phyloP scores from a whole-genome alignment of 1,284 basidiomycete genomes.

The Tetrapyrgos nigripes region DNA sequence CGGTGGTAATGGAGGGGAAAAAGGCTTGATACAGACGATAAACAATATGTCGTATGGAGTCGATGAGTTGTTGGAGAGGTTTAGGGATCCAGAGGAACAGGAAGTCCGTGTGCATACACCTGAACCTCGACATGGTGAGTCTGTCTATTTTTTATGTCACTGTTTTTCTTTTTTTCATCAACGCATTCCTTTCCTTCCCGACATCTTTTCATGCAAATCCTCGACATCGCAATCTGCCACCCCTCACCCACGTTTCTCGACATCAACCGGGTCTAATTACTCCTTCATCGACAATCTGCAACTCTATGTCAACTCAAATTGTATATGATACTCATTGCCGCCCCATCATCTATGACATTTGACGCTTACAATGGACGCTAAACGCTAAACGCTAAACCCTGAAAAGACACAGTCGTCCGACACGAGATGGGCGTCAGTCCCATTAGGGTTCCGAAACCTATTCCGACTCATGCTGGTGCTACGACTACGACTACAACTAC shows the following conservation, averaged over 20 bases:
- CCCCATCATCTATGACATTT: no score
- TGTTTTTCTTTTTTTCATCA: neutral
- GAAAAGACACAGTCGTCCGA: neutral
- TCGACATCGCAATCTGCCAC: no score
- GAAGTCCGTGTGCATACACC: neutral
- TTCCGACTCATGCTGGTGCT: no score
- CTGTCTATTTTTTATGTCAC: neutral
- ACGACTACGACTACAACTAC: no score
- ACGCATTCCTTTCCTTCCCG: neutral
- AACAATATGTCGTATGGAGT: neutral
- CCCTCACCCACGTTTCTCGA: no score
- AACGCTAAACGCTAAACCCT: no score
- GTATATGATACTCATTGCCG: no score
- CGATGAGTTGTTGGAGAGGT: slow-evolving; percentile 11
- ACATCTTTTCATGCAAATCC: no score
- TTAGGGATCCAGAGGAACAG: neutral
- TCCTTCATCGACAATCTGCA: no score
- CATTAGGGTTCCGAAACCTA: neutral
- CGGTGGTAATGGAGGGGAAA: neutral
- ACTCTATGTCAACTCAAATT: no score
- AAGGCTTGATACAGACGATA: slow-evolving; percentile 3
- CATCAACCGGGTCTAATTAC: no score
- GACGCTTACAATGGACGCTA: no score
- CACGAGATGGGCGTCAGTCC: slow-evolving; percentile 7
- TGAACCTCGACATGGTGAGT: neutral